phyloP scores from a whole-genome alignment of 225 moss, liverwort and hornwort species.

The Pleurozium schreberi region DNA sequence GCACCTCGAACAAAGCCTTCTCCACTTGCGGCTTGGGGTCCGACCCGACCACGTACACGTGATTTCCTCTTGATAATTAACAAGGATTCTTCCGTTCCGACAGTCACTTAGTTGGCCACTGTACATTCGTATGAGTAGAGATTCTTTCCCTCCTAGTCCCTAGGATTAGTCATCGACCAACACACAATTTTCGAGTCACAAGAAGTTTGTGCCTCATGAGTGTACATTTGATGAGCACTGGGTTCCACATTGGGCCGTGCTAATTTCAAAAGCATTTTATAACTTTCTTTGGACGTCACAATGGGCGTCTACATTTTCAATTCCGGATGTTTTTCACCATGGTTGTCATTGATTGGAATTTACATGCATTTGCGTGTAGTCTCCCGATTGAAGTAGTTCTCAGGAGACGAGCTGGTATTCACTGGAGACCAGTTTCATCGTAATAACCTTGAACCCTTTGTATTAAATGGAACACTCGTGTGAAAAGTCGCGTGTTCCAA shows the following conservation, averaged over 20 bases:
- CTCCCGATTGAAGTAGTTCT: not conserved
- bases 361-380: not conserved
- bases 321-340: not conserved
- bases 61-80: too few species aligned
- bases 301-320: not conserved
- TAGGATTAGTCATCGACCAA: not conserved
- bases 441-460: not conserved
- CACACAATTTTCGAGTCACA: not conserved
- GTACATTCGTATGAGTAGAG: not conserved
- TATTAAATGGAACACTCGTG: not conserved
- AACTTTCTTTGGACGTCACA: not conserved
- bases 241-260: not conserved
- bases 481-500: not conserved
- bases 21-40: not conserved
- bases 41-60: not conserved
- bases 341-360: not conserved
- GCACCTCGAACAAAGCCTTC: not conserved
- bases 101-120: not conserved
- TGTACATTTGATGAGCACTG: not conserved
- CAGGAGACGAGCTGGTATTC: not conserved
- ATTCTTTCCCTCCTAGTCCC: not conserved
- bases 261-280: not conserved
- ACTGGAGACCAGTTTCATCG: not conserved
- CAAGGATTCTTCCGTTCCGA: not conserved
- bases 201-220: not conserved